These are phyloP conservation scores for Echites panduratus DNA, from an alignment of 257 asterid genomes.

Conservation along the genomic window DNA sequence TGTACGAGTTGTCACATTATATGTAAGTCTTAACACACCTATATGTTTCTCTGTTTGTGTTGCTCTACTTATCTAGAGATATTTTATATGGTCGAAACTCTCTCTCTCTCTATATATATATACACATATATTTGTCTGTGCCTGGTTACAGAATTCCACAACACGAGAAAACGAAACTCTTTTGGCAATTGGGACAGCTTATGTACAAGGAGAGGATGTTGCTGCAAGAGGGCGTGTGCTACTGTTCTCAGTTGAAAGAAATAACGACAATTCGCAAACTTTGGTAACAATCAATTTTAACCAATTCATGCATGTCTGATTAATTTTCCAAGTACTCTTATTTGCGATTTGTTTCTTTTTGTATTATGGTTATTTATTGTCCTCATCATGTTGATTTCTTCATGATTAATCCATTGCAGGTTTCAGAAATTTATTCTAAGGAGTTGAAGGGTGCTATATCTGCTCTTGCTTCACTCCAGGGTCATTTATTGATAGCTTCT, in stretches of 20 bases:
- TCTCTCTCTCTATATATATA: constrained; percentile 5
- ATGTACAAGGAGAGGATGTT: constrained; percentile 98
- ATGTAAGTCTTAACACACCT: constrained; percentile 48
- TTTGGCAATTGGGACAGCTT: constrained; percentile 95
- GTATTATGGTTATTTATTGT: background rate
- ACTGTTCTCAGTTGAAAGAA: constrained; percentile 66
- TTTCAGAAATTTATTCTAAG: constrained; percentile 78
- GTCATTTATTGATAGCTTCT: constrained; percentile 85
- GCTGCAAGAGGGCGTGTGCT: constrained; percentile 97
- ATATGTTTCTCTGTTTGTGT: constrained; percentile 3
- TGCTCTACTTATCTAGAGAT: background rate
- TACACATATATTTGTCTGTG: constrained; percentile 6
- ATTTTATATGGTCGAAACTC: background rate
- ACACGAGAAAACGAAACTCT: constrained; percentile 81
- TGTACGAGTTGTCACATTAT: constrained; percentile 79
- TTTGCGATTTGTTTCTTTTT: constrained; percentile 15
- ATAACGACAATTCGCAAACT: constrained; percentile 53
- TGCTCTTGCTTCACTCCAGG: constrained; percentile 94
- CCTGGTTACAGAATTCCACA: constrained; percentile 55
- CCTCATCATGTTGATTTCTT: constrained; percentile 10
- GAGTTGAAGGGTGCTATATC: constrained; percentile 99
- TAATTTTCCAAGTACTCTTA: constrained; percentile 12
- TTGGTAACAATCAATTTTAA: constrained; percentile 40
- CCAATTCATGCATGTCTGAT: constrained; percentile 10
- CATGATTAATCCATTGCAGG: constrained; percentile 42